phyloP scores from a whole-genome alignment of 1,139 yeast species.

The Scheffersomyces titani region DNA sequence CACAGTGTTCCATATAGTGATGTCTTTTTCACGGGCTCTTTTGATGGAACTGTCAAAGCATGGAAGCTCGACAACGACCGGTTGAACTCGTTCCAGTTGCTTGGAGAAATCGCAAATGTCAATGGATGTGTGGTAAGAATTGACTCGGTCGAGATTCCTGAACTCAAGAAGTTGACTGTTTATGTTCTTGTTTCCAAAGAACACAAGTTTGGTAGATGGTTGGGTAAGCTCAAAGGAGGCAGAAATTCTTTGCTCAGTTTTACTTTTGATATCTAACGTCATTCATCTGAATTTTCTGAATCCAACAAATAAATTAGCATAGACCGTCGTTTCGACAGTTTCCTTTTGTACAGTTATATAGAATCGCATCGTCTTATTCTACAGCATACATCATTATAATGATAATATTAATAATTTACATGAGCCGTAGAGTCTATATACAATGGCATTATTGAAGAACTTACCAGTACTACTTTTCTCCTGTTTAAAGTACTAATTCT shows the following conservation, averaged over 20 bases:
- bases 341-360: not conserved
- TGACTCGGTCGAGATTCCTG: conserved; percentile 56
- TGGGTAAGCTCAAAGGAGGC: conserved; percentile 39
- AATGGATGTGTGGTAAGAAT: conserved; percentile 75
- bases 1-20: conserved; percentile 90
- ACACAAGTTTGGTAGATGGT: conserved; percentile 88
- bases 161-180: conserved; percentile 52
- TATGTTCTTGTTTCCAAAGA: conserved; percentile 77
- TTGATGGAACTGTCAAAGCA: conserved; percentile 71
- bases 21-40: conserved; percentile 83
- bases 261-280: conserved; percentile 32
- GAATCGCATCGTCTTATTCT: not conserved
- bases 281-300: not conserved
- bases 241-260: conserved; percentile 44
- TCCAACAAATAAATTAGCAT: not conserved
- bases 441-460: not conserved
- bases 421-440: not conserved
- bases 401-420: not conserved
- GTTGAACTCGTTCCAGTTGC: conserved; percentile 55
- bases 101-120: conserved; percentile 59
- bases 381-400: not conserved
- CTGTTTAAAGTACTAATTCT: not conserved
- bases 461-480: not conserved
- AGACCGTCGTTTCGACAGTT: not conserved
- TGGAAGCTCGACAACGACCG: conserved; percentile 72